Percentiles rank a stretch among this genome's conserved stretches.
phyloP scores from a whole-genome alignment of 2,329 filamentous ascomycete species.

The Sarocladium oryzae region DNA sequence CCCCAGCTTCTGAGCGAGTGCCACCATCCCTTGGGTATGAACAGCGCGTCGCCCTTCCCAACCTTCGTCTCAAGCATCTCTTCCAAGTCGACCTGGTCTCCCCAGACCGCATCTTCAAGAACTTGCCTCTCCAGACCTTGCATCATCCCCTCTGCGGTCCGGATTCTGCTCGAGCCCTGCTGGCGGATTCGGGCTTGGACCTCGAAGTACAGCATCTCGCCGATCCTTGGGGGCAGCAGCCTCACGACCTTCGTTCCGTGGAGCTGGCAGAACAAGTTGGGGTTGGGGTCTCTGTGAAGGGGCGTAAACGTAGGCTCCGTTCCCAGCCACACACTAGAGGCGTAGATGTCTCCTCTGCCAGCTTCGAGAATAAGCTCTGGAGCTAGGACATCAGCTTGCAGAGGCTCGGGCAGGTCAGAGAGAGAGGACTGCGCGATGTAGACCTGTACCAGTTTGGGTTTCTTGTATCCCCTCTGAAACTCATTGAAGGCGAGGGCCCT shows the following conservation, averaged over 20 bases:
- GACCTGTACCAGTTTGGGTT: slow-evolving; percentile 35
- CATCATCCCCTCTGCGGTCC: slow-evolving; percentile 83
- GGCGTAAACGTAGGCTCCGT: slow-evolving; percentile 83
- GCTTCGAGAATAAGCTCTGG: slow-evolving; percentile 56
- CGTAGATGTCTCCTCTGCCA: slow-evolving; percentile 80
- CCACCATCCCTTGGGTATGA: slow-evolving; percentile 40
- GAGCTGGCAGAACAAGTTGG: slow-evolving; percentile 85
- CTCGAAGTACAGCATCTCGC: slow-evolving; percentile 55
- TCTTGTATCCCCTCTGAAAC: slow-evolving; percentile 13
- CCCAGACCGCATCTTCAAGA: slow-evolving; percentile 69
- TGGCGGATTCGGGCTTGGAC: slow-evolving; percentile 36
- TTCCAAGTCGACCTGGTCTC: slow-evolving; percentile 20
- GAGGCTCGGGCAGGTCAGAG: slow-evolving; percentile 53
- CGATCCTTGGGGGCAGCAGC: slow-evolving; percentile 59
- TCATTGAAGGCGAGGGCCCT: slow-evolving; percentile 45
- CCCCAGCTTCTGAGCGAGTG: slow-evolving; percentile 36
- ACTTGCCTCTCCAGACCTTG: slow-evolving; percentile 61
- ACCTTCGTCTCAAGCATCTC: slow-evolving; percentile 49
- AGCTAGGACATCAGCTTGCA: slow-evolving; percentile 61
- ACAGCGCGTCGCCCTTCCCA: slow-evolving; percentile 39
- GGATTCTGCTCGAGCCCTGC: slow-evolving; percentile 44
- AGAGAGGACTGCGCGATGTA: slow-evolving; percentile 85
- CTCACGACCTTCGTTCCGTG: slow-evolving; percentile 66
- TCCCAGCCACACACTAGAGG: slow-evolving; percentile 82
- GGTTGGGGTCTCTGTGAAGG: slow-evolving; percentile 87